Percentiles rank a stretch among this genome's conserved stretches.
Evolutionary conservation across 2,329 filamentous ascomycete genomes (phyloP).

Genomic region (Verticillium isaacii): DNA sequence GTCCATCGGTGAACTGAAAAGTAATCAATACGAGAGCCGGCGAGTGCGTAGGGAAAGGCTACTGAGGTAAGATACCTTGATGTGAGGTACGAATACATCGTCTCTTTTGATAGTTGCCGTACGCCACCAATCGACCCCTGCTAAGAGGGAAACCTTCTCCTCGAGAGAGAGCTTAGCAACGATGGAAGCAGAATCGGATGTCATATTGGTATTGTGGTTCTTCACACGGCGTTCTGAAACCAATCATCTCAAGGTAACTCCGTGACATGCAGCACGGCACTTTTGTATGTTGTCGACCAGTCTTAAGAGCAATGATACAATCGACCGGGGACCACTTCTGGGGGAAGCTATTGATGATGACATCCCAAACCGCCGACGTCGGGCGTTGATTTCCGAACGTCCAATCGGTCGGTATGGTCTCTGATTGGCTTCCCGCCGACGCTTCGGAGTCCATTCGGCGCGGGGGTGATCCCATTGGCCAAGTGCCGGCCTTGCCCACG

Average conservation of each 20-base stretch:
- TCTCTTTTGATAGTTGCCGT: slow-evolving; percentile 4
- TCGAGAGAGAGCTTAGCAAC: slow-evolving; percentile 1
- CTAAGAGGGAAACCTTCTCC: slow-evolving; percentile 5
- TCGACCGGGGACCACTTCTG: background rate
- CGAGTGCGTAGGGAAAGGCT: background rate
- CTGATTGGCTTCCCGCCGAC: background rate
- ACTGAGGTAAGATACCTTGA: slow-evolving; percentile 2
- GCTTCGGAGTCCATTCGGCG: background rate
- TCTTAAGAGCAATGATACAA: background rate
- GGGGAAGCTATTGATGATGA: background rate
- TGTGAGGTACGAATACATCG: slow-evolving; percentile 2
- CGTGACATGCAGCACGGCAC: background rate
- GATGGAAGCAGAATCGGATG: background rate
- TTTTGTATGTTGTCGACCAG: background rate
- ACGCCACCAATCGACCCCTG: slow-evolving; percentile 6
- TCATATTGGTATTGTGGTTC: background rate
- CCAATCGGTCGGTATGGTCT: background rate
- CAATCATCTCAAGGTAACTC: background rate
- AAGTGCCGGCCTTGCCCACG: background rate
- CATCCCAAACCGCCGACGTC: background rate
- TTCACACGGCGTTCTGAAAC: background rate
- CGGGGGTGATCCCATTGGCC: background rate
- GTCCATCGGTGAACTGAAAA: background rate
- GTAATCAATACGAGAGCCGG: background rate
- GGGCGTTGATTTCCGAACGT: background rate